Conservation (phyloP, 495 filamentous ascomycete genomes). For the Bombardia bombarda region DNA sequence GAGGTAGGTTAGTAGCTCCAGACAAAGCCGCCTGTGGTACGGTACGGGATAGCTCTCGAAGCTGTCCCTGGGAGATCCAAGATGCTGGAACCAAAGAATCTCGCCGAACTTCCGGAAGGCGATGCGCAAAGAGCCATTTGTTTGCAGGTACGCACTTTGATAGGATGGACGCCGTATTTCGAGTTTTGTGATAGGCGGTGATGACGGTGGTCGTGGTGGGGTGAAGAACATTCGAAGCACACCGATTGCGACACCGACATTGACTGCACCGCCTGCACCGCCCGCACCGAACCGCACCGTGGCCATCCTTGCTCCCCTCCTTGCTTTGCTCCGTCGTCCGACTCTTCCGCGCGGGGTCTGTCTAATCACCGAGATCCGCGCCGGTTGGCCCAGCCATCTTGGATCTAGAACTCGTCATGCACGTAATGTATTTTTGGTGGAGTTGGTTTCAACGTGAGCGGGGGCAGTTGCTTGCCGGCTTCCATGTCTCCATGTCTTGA, state of each 20-base stretch:
- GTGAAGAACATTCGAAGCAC: too few relatives aligned
- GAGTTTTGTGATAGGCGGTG: not conserved
- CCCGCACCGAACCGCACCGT: not conserved
- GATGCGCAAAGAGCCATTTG: too few relatives aligned
- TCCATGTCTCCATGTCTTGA: too few relatives aligned
- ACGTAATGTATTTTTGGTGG: not conserved
- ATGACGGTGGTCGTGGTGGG: not conserved
- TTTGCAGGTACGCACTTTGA: too few relatives aligned
- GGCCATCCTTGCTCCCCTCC: not conserved
- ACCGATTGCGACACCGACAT: too few relatives aligned
- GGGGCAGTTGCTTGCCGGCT: too few relatives aligned
- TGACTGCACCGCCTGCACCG: not conserved
- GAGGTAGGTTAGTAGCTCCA: too few relatives aligned
- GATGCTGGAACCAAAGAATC: too few relatives aligned
- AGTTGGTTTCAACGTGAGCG: conserved; percentile 4
- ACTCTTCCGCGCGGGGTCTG: not conserved
- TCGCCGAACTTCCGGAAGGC: too few relatives aligned
- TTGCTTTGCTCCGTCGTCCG: not conserved
- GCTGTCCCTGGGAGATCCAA: too few relatives aligned
- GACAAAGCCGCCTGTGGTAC: not conserved
- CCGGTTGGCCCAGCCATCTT: not conserved
- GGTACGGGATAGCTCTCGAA: not conserved
- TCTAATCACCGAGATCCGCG: conserved; percentile 10
- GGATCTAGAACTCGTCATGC: not conserved
- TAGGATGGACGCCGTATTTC: not conserved